Base-by-base conservation (phyloP, 805 yeast genomes). In the Starmerella bombicola region DNA sequence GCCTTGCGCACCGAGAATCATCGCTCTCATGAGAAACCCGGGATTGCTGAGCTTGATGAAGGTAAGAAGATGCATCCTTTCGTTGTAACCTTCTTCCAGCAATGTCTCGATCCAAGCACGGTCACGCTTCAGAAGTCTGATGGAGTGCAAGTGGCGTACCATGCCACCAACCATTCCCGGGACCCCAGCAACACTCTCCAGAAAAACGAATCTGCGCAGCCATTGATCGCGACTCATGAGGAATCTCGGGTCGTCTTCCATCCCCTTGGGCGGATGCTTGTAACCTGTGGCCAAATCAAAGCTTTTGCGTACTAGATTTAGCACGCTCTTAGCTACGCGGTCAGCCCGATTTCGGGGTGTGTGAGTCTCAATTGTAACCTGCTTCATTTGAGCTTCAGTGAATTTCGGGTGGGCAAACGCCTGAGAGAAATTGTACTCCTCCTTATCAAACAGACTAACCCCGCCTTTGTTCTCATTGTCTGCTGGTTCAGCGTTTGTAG, bases 91-190 rank as follows among this genome's bases (percentile, higher is more conserved):
- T 34, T 38, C 41, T 12, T 38, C 41, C n/a, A 38, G 10, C 8
- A 38, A 20, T 5, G 35, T 24, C 22, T 38, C 41, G 15, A 38
- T 38, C 41, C 41, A 38, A 7, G 41, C 41, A 6, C 30, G 35
- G 32, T 38, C 41, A 9, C 41, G 35, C 5, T n/a, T 23, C 24
- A 38, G 18, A 7, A 38, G 17, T 12, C 41, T 24, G 22, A 38
- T 6, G 8, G 41, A 38, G 24, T 38, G 41, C 18, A 38, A 28
- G 15, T 38, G 41, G 10, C 41, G 36, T 18, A 38, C 41, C 41
- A 38, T 38, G 10, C 41, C 41, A 7, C 41, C 41, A 3, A 38
- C 41, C 41, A 38, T 38, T 10, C 41, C 41, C 16, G 41, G 41
- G 15, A 38, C 41, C 3, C 41, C 41, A 17, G 41, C 41, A 31